Conservation (phyloP, 495 filamentous ascomycete species). For the Lasiosphaeriaceae sp. region DNA sequence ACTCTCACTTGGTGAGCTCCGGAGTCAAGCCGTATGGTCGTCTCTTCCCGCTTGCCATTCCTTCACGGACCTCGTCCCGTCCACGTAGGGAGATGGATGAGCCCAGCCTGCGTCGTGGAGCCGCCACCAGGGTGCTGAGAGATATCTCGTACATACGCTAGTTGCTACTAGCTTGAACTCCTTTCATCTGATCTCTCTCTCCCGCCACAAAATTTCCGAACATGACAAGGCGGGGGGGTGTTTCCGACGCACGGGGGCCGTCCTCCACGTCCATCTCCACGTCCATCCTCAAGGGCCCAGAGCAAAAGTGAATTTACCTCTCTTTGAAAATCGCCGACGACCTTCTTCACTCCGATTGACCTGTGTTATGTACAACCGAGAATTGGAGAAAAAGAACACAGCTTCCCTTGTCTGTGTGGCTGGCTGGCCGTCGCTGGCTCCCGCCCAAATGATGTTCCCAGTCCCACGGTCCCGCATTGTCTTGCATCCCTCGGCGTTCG, state of each 20-base stretch:
- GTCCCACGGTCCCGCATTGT: background rate
- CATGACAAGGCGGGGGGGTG: conserved; percentile 5
- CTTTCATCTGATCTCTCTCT: conserved; percentile 20
- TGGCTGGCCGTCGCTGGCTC: background rate
- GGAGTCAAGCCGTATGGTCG: background rate
- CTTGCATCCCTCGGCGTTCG: background rate
- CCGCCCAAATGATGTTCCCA: background rate
- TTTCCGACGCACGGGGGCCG: too few species aligned
- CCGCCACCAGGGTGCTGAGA: conserved; percentile 9
- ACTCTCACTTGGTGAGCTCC: background rate
- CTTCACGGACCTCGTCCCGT: background rate
- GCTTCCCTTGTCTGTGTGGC: background rate
- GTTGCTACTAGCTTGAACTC: conserved; percentile 1
- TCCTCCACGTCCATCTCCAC: too few species aligned
- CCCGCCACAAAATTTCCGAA: conserved; percentile 18
- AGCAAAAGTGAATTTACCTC: background rate
- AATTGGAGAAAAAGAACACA: background rate
- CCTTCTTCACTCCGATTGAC: too few species aligned
- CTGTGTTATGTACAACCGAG: background rate
- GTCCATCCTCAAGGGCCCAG: too few species aligned
- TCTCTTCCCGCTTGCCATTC: too few species aligned
- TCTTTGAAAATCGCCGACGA: background rate
- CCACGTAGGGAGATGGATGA: background rate
- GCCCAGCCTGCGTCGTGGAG: conserved; percentile 3
- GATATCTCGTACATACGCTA: conserved; percentile 7